A percentile compares a stretch with the other conserved stretches of the same genome.
Conservation (phyloP, 495 filamentous ascomycete species). For the Penicillium alfredii region DNA sequence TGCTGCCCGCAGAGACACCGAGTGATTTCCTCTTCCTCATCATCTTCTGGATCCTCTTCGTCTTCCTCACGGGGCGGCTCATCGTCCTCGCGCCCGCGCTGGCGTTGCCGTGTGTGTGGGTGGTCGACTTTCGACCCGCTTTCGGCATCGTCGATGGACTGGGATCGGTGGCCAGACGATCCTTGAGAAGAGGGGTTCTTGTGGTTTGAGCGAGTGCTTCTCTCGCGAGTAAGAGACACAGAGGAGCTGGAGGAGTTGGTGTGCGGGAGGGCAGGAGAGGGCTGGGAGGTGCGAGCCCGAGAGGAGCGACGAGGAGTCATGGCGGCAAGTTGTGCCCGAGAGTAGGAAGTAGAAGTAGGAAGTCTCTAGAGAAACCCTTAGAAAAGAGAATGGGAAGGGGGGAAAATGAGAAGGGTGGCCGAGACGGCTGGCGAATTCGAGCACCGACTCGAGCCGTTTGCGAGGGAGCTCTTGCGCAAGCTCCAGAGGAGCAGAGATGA, state of each 20-base stretch:
- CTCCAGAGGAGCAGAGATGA: conserved; percentile 20
- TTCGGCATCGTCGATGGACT: conserved; percentile 69
- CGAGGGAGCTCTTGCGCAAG: conserved; percentile 26
- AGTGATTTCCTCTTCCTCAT: conserved; percentile 87
- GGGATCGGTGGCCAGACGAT: conserved; percentile 67
- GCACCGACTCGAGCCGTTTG: conserved; percentile 14
- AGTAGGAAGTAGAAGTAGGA: conserved; percentile 3
- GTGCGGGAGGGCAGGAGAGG: conserved; percentile 58
- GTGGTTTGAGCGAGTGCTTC: conserved; percentile 63
- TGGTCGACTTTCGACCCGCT: conserved; percentile 51
- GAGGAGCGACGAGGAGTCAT: conserved; percentile 85
- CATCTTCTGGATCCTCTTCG: conserved; percentile 58
- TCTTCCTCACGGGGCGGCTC: conserved; percentile 46
- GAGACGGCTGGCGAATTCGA: conserved; percentile 1
- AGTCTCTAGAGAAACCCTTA: conserved; percentile 7
- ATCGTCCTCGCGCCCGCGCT: conserved; percentile 60
- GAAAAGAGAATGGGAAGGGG: conserved; percentile 1
- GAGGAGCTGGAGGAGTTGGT: conserved; percentile 73
- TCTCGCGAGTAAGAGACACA: conserved; percentile 60
- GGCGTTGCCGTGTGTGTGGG: conserved; percentile 65
- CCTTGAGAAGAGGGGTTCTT: conserved; percentile 69
- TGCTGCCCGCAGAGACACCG: conserved; percentile 91
- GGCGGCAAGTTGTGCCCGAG: conserved; percentile 12
- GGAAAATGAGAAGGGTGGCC: conserved; percentile 1
- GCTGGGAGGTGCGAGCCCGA: conserved; percentile 77